Base-by-base conservation (phyloP, 2,329 filamentous ascomycete species). In the Sphaerostilbella broomeana region DNA sequence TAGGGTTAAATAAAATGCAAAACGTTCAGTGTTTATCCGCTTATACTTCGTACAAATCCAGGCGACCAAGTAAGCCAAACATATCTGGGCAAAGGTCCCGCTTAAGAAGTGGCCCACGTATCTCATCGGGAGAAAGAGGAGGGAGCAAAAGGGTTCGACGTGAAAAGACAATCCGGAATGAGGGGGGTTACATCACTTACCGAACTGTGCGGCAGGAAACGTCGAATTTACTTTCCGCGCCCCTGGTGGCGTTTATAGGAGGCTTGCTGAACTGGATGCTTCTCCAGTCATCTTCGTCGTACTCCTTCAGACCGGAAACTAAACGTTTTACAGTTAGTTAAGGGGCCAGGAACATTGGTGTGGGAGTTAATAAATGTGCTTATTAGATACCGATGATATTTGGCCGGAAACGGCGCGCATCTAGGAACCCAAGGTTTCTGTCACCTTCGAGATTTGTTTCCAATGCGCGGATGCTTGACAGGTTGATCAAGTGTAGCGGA, bases 201-300 rank as follows among this genome's bases (percentile, higher is more conserved):
- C 82, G 71, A 1, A 79, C 76, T 1, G 81, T 84, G 20, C 81
- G 74, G 51, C 79, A 81, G 0, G 77, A 74, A 13, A 79, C 68
- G 44, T 75, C 67, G 46, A 79, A 77, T 6, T 54, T 39, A 40
- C 48, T 52, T 15, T 27, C 26, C 8, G 48, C 24, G 6, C 47
- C 45, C 33, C 48, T 43, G 10, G 57, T 54, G 28, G 60, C 26
- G 32, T 27, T 15, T 26, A 59, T 29, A 17, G 25, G 16, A 35
- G 59, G 62, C 44, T 77, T 67, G 41, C 72, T 70, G 49, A 83
- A 69, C 16, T 65, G 62, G 25, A 86, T 68, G 19, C 63, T 67
- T 45, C 75, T 79, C 84, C 84, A 88, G 7, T 65, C 66, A 38
- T 88, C 83, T 57, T 89, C 84, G 13, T 77, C 73, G 51, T 83